Evolutionary conservation across 2,329 filamentous ascomycete species (phyloP).

Genomic region (Neofusicoccum sp.): DNA sequence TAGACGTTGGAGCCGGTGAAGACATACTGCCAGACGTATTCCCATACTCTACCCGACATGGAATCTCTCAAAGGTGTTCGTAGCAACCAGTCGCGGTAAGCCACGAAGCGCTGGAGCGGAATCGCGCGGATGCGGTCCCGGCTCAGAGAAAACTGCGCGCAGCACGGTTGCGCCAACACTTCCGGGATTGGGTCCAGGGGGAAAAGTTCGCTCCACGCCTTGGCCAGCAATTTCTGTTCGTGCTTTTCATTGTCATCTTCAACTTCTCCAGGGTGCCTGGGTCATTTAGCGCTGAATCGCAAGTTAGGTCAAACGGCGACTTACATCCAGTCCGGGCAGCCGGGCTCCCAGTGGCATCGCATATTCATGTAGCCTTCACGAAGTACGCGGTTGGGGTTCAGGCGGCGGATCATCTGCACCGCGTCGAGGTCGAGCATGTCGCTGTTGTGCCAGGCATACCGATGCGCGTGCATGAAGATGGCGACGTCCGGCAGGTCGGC

Average conservation of each 20-base stretch:
- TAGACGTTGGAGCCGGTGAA: constrained; percentile 56
- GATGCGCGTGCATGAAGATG: constrained; percentile 65
- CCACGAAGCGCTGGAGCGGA: constrained; percentile 57
- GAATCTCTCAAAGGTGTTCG: constrained; percentile 59
- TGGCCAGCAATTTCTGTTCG: constrained; percentile 49
- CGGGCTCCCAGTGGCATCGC: constrained; percentile 57
- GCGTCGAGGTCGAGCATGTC: constrained; percentile 50
- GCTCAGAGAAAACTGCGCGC: constrained; percentile 65
- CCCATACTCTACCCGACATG: constrained; percentile 62
- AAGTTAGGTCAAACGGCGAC: background rate
- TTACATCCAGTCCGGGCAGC: constrained; percentile 57
- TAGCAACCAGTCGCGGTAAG: constrained; percentile 63
- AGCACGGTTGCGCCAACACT: constrained; percentile 63
- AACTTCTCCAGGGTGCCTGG: constrained; percentile 44
- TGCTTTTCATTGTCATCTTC: constrained; percentile 42
- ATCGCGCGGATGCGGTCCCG: constrained; percentile 58
- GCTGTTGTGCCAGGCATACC: constrained; percentile 62
- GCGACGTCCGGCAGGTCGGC: constrained; percentile 59
- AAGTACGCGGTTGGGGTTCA: constrained; percentile 50
- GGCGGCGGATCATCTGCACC: constrained; percentile 47
- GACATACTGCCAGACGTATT: constrained; percentile 66
- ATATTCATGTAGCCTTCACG: constrained; percentile 59
- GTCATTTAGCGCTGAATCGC: background rate
- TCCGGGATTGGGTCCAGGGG: constrained; percentile 49
- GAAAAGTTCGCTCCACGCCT: constrained; percentile 52